Conservation (phyloP, 78 protist genomes). For the Chrysochromulina tobinii region DNA sequence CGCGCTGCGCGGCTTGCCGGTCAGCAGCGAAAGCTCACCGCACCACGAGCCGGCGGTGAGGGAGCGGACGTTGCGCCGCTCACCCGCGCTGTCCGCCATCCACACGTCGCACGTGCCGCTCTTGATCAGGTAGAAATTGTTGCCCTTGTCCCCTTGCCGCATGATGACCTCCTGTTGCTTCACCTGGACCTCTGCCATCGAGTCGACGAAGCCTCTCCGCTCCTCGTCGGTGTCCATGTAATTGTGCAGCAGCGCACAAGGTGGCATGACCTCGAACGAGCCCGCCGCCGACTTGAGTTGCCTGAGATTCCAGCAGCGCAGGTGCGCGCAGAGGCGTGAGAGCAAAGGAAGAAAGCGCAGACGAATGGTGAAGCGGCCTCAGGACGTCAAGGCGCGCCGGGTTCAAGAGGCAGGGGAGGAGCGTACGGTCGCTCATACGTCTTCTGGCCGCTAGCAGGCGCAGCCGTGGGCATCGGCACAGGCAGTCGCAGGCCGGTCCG, state of each 20-base stretch:
- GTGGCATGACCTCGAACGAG: neutral
- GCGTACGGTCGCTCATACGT: no score
- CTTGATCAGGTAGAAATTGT: slow-evolving; percentile 44
- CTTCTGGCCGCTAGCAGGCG: no score
- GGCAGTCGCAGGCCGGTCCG: no score
- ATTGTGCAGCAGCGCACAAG: neutral
- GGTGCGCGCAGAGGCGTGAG: no score
- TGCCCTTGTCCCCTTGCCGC: slow-evolving; percentile 46
- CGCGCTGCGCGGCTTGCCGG: neutral
- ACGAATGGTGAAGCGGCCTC: no score
- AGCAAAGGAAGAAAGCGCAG: no score
- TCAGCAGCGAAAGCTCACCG: neutral
- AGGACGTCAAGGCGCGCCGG: no score
- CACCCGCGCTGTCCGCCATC: neutral
- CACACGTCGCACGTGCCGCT: slow-evolving; percentile 23
- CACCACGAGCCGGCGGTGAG: neutral
- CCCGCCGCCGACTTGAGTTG: neutral
- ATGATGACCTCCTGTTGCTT: slow-evolving; percentile 32
- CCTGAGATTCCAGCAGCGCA: no score
- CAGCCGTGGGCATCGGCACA: no score
- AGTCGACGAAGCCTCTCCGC: slow-evolving; percentile 13
- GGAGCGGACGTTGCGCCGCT: neutral
- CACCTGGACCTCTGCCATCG: neutral
- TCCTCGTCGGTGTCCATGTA: neutral
- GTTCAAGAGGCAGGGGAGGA: no score